Evolutionary conservation across 495 filamentous ascomycete genomes (phyloP), one percentile per base, ranked within the genome.

Genomic region (Aspergillus coremiiformis): DNA sequence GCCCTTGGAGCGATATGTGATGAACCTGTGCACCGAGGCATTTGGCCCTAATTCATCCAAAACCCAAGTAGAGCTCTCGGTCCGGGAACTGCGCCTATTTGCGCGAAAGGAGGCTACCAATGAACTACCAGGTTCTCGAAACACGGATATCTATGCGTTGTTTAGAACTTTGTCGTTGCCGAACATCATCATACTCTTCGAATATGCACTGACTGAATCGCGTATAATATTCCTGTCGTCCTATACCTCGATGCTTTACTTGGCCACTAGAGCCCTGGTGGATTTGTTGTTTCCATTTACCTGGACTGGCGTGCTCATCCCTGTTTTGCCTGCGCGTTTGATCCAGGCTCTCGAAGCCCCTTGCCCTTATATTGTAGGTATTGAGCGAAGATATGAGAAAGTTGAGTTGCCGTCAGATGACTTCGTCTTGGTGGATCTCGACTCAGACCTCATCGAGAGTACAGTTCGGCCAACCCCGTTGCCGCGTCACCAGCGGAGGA

Each of bases 1-100:
- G 62, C 93, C 93, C 21, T 68, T 98, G 47, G 93, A 98, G 71
- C 81, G 90, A 69, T 98, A 96, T 69, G 93, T 98, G 33, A 87
- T 97, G 71, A 98, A 98, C 63, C 80, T 98, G 19, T 98, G 93
- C 68, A 91, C 90, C 10, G 94, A 97, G 66, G 93, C 93, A 5
- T 84, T 92, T 57, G 88, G 87, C 57, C 93, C 93, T 2, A 84
- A 91, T 19, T 84, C 87, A 21, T 97, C 93, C 4, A 89, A 90
- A 66, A 98, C 93, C 0, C 94, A 97, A 65, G 91, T 97, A 15
- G 93, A 98, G 71, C 74, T 98, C 17, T 82, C 85, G 1, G 84
- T 98, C 14, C 83, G 93, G 41, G 93, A 98, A 59, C 73, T 98
- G 52, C 86, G 91, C 11, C 69, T 98, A 29, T 96, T 94, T 69